A percentile compares a stretch with the other conserved stretches of the same genome.
Conservation (phyloP, 176 grass and related monocot genomes). For the Rhipidocladum racemiflorum region DNA sequence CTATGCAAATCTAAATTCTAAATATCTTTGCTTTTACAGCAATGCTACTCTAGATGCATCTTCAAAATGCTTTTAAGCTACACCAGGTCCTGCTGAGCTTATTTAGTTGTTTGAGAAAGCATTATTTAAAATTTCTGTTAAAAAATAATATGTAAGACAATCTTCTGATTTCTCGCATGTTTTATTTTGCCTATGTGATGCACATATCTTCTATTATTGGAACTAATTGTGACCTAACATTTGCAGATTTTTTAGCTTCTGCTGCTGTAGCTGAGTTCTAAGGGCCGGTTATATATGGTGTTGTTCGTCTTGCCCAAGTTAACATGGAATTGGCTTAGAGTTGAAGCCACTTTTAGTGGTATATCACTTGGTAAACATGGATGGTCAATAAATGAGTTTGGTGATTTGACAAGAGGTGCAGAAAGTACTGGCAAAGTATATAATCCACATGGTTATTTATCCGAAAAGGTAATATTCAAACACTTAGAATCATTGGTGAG, state of each 20-base stretch:
- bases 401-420: conserved; percentile 84
- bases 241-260: no score
- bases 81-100: background rate
- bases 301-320: no score
- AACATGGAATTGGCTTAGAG: no score
- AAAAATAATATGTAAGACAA: conserved; percentile 3
- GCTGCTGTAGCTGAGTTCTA: no score
- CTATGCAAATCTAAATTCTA: background rate
- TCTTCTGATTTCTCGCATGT: background rate
- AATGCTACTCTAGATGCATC: background rate
- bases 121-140: background rate
- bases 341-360: conserved; percentile 92
- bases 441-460: conserved; percentile 48
- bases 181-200: conserved; percentile 20
- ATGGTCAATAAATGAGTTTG: conserved; percentile 96
- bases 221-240: conserved; percentile 22
- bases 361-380: conserved; percentile 86
- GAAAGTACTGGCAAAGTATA: conserved; percentile 83
- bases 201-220: background rate
- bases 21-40: background rate
- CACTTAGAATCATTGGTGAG: no score
- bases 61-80: background rate
- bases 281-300: no score
- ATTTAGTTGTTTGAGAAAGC: background rate
- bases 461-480: conserved; percentile 70